Base-by-base conservation (phyloP, 73 alveolate species). In the Paramecium octaurelia region DNA sequence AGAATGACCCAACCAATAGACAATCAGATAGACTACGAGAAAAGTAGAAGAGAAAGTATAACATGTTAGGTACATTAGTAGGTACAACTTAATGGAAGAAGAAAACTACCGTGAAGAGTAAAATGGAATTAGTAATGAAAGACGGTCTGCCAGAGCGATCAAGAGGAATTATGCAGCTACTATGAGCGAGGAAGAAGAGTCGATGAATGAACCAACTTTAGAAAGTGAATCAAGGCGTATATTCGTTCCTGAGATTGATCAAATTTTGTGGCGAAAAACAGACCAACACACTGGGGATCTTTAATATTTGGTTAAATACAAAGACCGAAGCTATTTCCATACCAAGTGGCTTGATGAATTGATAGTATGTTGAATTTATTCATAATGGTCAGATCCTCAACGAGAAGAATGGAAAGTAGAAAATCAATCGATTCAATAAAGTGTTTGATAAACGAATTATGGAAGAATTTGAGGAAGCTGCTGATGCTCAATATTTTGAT, bases 371-470 rank as follows among this genome's bases (percentile, higher is more conserved):
- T 42, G 75, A 64, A 83, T 73, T 40, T 73, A 73, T 31, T 31
- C 48, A 58, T 87, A 68, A 87, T 80, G 50, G 36, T 80, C 69
- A 80, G 91, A 80, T 80, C 20, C 75, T 80, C 14, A 80, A 48
- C 46, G 76, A 80, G 75, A 89, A 71, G 83, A 44, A 77, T 89
- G 94, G 94, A 20, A 89, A 89, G 75, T 31, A 89, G 70, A 89
- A 89, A 71, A 77, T 89, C 68, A 89, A 89, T 42, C 29, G 94
- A 71, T 89, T 89, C 85, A 89, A 89, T 64, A 89, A 89, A 54
- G 76, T 44, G 44, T 89, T 89, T 54, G 94, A 89, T 58, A 87
- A 87, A 64, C 84, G 93, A 83, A 43, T 59, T 21, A n/a, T 77
- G 46, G 93, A 87, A 38, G 93, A 77, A 38, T 68, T 87, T 42